Base-by-base conservation (phyloP, 352 stramenopile species). In the Globisporangium abappressorium region DNA sequence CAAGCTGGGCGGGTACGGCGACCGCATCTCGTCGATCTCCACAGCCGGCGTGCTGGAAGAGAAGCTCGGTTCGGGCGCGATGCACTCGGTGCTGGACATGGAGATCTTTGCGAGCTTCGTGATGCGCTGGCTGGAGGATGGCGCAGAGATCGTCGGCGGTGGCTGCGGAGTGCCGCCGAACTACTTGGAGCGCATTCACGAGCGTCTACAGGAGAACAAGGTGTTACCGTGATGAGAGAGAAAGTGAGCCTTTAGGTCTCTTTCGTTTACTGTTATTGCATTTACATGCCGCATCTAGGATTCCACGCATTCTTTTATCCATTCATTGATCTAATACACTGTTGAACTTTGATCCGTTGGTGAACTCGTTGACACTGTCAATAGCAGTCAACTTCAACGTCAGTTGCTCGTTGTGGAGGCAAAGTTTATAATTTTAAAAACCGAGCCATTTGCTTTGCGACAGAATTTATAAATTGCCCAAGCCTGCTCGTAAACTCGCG, bases 91-190 rank as follows among this genome's bases (percentile, higher is more conserved):
- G 70, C 79, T 97, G 36, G 71, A 89, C 62, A 77, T 85, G 65
- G 79, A 87, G 66, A 70, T 90, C 62, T 97, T 80, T 70, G 72
- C 78, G 54, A 77, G 85, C 22, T 97, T 97, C 77, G 80, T 87
- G 4, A 64, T 75, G 65, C 71, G 78, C 57, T 97, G 91, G 90
- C 78, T 95, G 49, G 59, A 86, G 36, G 76, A 81, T 11, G 81
- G 84, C 30, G 81, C 90, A 11, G 79, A 83, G 64, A 77, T 98
- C 22, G 81, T 98, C 41, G 94, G 92, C 36, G 90, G 92, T 18
- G 98, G 94, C 76, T 98, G 94, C 70, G 90, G 79, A 33, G 91
- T 98, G 30, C 78, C 89, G 6, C 89, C 92, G 0, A 78, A 81
- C 46, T 91, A 98, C 69, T 87, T 98, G 65, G 69, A 66, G 46